phyloP scores from a whole-genome alignment of 768 basidiomycete species.

The Clitopilus passeckerianus region DNA sequence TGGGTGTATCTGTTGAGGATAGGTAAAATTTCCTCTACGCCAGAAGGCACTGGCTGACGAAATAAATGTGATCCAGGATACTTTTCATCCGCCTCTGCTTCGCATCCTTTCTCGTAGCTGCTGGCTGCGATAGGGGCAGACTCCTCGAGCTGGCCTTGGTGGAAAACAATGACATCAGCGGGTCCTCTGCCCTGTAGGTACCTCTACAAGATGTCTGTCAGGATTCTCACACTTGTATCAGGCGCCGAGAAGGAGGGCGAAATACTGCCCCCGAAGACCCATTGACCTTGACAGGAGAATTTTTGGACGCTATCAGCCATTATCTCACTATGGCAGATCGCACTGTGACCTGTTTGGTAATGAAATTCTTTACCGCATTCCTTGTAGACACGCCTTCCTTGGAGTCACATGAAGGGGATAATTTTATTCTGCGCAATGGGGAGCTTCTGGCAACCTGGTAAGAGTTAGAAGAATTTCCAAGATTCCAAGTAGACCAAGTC shows the following conservation, averaged over 20 bases:
- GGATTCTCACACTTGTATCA: constrained; percentile 15
- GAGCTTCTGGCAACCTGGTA: constrained; percentile 57
- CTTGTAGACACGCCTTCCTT: constrained; percentile 54
- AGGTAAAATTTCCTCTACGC: constrained; percentile 26
- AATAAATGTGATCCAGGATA: neutral
- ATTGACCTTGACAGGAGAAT: constrained; percentile 51
- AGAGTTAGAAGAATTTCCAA: constrained; percentile 4
- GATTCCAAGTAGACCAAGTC: neutral
- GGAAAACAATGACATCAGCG: constrained; percentile 36
- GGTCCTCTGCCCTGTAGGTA: constrained; percentile 55
- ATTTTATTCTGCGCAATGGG: constrained; percentile 65
- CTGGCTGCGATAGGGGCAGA: constrained; percentile 55
- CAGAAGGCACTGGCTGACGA: too few relatives aligned
- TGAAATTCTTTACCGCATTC: constrained; percentile 61
- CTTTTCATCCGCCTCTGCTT: constrained; percentile 58
- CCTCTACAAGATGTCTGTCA: neutral
- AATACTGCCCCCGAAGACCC: constrained; percentile 45
- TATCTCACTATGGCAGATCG: constrained; percentile 46
- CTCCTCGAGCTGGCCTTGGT: constrained; percentile 45
- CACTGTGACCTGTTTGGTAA: constrained; percentile 46
- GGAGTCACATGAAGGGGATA: constrained; percentile 66
- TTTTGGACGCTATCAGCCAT: constrained; percentile 47
- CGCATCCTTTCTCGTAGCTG: constrained; percentile 55
- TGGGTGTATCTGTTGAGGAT: constrained; percentile 19
- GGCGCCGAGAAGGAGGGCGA: constrained; percentile 43